phyloP scores from a whole-genome alignment of 495 filamentous ascomycete species.

The Rusavskia elegans region DNA sequence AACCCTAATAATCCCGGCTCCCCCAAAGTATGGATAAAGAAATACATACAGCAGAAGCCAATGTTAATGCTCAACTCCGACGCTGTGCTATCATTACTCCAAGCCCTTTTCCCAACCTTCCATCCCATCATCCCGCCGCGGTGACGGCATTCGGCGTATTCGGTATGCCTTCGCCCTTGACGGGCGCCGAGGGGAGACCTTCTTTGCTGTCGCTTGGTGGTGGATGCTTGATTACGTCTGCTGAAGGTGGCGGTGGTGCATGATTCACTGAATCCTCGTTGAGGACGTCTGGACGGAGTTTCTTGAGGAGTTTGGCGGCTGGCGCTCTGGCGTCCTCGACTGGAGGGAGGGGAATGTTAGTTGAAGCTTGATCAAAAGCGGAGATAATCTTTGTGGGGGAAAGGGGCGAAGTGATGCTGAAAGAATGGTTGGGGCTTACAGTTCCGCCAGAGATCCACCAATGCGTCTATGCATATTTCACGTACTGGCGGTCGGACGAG shows the following conservation, averaged over 20 bases:
- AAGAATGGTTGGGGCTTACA: constrained; percentile 31
- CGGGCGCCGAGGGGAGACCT: neutral
- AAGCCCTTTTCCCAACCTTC: too few species aligned
- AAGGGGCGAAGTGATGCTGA: too few species aligned
- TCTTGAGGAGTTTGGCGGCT: constrained; percentile 29
- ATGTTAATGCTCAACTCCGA: too few species aligned
- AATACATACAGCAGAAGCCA: too few species aligned
- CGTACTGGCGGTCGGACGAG: constrained; percentile 75
- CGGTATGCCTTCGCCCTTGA: neutral
- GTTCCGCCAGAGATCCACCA: constrained; percentile 75
- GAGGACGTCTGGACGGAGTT: constrained; percentile 33
- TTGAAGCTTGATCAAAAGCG: too few species aligned
- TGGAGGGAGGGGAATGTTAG: constrained; percentile 3
- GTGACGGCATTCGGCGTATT: neutral
- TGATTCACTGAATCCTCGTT: neutral
- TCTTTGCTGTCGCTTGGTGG: neutral
- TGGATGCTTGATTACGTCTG: neutral
- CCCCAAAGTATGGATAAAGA: too few species aligned
- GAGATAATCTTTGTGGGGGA: too few species aligned
- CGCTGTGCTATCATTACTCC: too few species aligned
- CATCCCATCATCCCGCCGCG: neutral
- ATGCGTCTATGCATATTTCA: constrained; percentile 61
- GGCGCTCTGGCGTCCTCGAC: constrained; percentile 29
- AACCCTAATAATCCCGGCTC: too few species aligned
- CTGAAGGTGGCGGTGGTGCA: neutral